Base-by-base conservation (phyloP, 495 filamentous ascomycete species). In the Neurospora tetrasperma region DNA sequence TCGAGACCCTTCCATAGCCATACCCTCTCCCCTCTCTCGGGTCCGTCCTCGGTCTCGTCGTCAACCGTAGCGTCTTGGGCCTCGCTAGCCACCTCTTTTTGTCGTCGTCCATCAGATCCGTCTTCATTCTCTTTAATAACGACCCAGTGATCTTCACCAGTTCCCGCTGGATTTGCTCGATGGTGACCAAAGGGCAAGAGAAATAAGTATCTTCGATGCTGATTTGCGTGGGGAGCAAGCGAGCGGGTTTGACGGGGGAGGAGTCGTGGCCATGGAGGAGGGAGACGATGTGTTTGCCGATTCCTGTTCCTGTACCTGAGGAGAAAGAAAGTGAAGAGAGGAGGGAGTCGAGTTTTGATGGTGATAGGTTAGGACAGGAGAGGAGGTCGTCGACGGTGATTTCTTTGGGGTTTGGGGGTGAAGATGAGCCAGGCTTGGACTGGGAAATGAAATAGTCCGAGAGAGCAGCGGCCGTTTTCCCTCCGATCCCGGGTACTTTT, bases 191-290 rank as follows among this genome's bases (percentile, higher is more conserved):
- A 2, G 88, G 87, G 1, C 27, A 4, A 9, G 27, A 31, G 4
- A 75, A 74, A 78, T 96, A 98, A 6, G 92, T 93, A 79, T 98
- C 93, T 78, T 98, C 95, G 73, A 98, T 96, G 80, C 92, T 94
- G 79, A 98, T 97, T 79, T 97, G 94, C 14, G 89, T 89, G 1
- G 95, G 95, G 16, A 97, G 80, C 46, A 88, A 89, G 75, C 89
- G 87, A 2, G 90, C 91, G 74, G 89, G 86, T 23, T 87, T 85
- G 20, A 98, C 93, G 54, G 91, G 89, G 9, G 86, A 83, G 71
- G 85, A 77, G 77, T 92, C 91, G 18, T 88, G 80, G 46, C 89
- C 91, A 77, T 92, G 86, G 9, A 92, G 80, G 2, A 91, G 81
- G 43, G 27, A 66, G 27, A 66, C 12, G 54, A 35, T 31, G 8